These are phyloP conservation scores for Pestalotiopsis sp. DNA, from an alignment of 2,329 filamentous ascomycete species.

Conservation along the genomic window DNA sequence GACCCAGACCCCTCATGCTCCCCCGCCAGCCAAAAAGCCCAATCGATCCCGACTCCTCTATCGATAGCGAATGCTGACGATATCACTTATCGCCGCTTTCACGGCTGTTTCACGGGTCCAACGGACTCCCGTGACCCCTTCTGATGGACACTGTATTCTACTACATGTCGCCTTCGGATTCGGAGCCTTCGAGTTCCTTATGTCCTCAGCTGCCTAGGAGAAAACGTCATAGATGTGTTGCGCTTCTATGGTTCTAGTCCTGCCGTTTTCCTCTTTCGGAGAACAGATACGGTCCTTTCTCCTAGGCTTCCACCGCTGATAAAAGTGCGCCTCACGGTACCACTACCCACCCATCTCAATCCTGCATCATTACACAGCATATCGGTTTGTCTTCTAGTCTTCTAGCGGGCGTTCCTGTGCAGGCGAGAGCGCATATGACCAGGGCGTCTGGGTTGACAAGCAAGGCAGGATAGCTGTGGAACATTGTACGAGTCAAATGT, in stretches of 20 bases:
- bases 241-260: not conserved
- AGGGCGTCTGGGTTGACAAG: not conserved
- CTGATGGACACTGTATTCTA: not conserved
- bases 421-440: not conserved
- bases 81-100: conserved; percentile 4
- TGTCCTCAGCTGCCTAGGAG: not conserved
- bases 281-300: not conserved
- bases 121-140: not conserved
- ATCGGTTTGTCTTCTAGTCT: not conserved
- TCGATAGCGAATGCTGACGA: conserved; percentile 13
- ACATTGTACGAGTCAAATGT: not conserved
- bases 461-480: not conserved
- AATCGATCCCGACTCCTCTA: conserved; percentile 2
- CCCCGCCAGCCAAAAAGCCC: not conserved
- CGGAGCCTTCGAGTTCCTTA: not conserved
- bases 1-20: not conserved
- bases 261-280: not conserved
- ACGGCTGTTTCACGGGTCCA: not conserved
- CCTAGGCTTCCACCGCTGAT: not conserved
- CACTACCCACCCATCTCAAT: not conserved
- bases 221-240: not conserved
- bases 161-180: not conserved
- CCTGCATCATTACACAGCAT: not conserved
- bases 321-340: not conserved
- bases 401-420: not conserved